A percentile compares a stretch with the other conserved stretches of the same genome.
Conservation (phyloP, 768 basidiomycete species). For the Mycena maculata region DNA sequence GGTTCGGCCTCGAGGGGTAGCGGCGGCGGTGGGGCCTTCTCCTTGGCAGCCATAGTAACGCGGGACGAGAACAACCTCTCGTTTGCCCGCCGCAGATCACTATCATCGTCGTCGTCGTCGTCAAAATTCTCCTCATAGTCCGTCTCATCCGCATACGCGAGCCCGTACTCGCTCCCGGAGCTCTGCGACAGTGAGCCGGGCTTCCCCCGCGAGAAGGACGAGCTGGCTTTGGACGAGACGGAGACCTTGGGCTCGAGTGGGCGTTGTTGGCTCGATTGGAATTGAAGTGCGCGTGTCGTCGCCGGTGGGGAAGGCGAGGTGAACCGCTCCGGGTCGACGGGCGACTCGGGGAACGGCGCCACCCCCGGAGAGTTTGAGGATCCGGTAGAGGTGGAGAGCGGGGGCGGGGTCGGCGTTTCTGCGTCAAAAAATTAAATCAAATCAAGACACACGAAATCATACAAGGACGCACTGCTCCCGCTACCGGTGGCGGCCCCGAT, state of each 20-base stretch:
- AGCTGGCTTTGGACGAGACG: slow-evolving; percentile 21
- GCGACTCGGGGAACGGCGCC: slow-evolving; percentile 30
- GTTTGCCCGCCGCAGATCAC: slow-evolving; percentile 28
- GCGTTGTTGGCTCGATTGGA: slow-evolving; percentile 9
- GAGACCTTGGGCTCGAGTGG: slow-evolving; percentile 20
- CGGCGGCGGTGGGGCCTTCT: slow-evolving; percentile 7
- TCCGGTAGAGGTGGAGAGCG: slow-evolving; percentile 30
- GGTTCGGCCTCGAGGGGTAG: neutral
- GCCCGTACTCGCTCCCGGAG: slow-evolving; percentile 58
- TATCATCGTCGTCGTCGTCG: slow-evolving; percentile 43
- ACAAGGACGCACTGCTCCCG: slow-evolving; percentile 52
- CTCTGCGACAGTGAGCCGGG: slow-evolving; percentile 44
- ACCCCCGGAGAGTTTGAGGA: slow-evolving; percentile 32
- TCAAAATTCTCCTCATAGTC: slow-evolving; percentile 54
- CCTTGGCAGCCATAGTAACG: slow-evolving; percentile 1
- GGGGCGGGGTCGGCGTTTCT: slow-evolving; percentile 29
- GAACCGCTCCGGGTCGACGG: slow-evolving; percentile 16
- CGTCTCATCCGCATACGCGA: slow-evolving; percentile 64
- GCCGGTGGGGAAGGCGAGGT: slow-evolving; percentile 24
- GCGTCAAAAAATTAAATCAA: slow-evolving; percentile 36
- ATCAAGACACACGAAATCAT: slow-evolving; percentile 21
- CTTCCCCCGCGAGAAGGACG: slow-evolving; percentile 7
- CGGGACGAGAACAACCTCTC: slow-evolving; percentile 26
- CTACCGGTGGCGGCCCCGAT: slow-evolving; percentile 49
- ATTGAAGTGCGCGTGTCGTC: too few species aligned